phyloP scores from a whole-genome alignment of 208 protist species.

The Wallacemonas sp. region DNA sequence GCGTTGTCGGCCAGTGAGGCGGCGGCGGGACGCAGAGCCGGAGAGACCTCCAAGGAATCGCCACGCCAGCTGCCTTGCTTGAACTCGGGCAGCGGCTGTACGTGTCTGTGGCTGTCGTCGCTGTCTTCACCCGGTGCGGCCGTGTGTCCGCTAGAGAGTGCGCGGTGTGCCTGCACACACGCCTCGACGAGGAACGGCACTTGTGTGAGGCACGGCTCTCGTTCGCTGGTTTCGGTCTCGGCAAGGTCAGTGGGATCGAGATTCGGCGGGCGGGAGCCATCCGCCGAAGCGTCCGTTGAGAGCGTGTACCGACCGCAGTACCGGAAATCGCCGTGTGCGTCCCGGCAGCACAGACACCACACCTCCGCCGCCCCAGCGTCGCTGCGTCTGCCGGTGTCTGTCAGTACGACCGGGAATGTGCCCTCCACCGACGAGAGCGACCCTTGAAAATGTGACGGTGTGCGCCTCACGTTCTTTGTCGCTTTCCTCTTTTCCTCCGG shows the following conservation, averaged over 20 bases:
- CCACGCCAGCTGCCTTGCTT: too few relatives aligned
- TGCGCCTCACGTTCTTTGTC: too few relatives aligned
- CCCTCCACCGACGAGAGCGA: too few relatives aligned
- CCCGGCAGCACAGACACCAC: constrained; percentile 39
- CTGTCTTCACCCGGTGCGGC: background rate
- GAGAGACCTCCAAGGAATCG: too few relatives aligned
- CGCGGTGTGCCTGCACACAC: background rate
- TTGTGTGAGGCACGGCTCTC: constrained; percentile 7
- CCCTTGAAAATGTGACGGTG: too few relatives aligned
- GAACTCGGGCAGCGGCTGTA: too few relatives aligned
- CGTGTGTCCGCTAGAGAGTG: background rate
- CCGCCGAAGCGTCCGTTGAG: background rate
- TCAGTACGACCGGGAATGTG: background rate
- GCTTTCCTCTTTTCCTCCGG: too few relatives aligned
- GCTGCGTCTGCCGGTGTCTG: background rate
- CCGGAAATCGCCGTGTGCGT: constrained; percentile 21
- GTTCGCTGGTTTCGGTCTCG: background rate
- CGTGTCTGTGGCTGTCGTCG: background rate
- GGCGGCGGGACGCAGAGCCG: too few relatives aligned
- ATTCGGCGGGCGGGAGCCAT: background rate
- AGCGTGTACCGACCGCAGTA: constrained; percentile 20
- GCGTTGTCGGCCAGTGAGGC: too few relatives aligned
- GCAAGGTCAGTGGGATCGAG: background rate
- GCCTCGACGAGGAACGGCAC: constrained; percentile 26
- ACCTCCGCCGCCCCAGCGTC: background rate